Evolutionary conservation across 345 rosid species (phyloP).

Genomic region (Eucalyptus pauciflora): DNA sequence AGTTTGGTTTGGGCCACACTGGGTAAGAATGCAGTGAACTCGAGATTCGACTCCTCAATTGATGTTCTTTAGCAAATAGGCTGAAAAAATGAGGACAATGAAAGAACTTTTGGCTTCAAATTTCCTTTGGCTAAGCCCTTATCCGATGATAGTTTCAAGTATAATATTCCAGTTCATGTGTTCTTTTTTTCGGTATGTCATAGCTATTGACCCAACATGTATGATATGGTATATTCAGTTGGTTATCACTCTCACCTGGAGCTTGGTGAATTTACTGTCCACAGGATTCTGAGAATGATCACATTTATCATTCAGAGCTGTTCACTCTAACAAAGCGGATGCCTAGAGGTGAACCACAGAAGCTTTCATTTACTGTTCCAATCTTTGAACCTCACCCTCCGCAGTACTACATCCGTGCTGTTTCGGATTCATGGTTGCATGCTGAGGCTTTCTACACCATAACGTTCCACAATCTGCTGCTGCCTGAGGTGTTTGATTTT

Average conservation of each 20-base stretch:
- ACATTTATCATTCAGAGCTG: conserved; percentile 95
- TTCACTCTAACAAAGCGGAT: conserved; percentile 76
- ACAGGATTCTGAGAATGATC: conserved; percentile 96
- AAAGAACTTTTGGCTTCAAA: neutral
- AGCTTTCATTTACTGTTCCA: conserved; percentile 89
- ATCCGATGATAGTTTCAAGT: neutral
- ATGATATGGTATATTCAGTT: neutral
- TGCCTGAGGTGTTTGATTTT: conserved; percentile 66
- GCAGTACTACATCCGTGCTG: conserved; percentile 89
- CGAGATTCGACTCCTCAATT: neutral
- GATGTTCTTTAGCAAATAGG: neutral
- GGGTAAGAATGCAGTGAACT: neutral
- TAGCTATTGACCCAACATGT: neutral
- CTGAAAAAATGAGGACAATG: neutral
- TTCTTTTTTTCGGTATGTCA: neutral
- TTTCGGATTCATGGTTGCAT: conserved; percentile 97
- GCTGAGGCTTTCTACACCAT: conserved; percentile 90
- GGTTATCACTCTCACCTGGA: neutral
- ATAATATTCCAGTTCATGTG: neutral
- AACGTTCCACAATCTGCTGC: conserved; percentile 74
- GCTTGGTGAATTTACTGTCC: neutral
- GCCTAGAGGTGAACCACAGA: conserved; percentile 85
- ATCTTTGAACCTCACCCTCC: conserved; percentile 99
- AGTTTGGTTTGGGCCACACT: neutral
- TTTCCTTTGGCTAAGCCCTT: neutral